Base-by-base conservation (phyloP, 2,329 filamentous ascomycete species). In the Stachybotrys chartarum region DNA sequence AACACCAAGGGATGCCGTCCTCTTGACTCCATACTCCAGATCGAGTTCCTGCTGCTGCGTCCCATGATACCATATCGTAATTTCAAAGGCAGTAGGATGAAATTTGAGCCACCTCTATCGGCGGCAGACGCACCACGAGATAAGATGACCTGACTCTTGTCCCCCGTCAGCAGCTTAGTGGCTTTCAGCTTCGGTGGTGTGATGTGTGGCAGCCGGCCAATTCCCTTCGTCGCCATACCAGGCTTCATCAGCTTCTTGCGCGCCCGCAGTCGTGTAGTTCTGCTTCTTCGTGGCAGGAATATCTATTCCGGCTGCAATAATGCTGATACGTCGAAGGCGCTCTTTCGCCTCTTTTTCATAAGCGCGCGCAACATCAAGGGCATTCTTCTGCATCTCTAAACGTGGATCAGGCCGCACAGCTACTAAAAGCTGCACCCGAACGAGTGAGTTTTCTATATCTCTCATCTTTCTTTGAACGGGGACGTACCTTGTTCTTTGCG, bases 331-430 rank as follows among this genome's bases (percentile, higher is more conserved):
- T 53, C 92, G 78, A 53, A 97, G 78, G 48, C 90, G 84, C 61
- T 95, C 79, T 53, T 89, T 80, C 6, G 92, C 84, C 58, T 90
- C 87, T 52, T 82, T 80, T 64, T 92, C 86, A 64, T 94, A 94
- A 31, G 81, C 79, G 54, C 81, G 80, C 3, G 91, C 83, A 56
- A 85, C 84, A 18, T 83, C 75, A 24, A 96, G 75, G 0, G 87
- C 85, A 7, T 85, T 78, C 30, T 77, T 74, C 67, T 97, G 91
- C 64, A 95, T 84, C 51, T 83, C 78, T 12, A 78, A 76, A 42
- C 93, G 83, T 3, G 84, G 73, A 56, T 93, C 82, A 11, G 77
- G 79, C 30, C 85, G 80, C 7, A 87, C 83, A 1, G 88, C 87
- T 11, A 91, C 83, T 6, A 97, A 81, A 1, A 95, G 76, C 80